Percentiles rank a stretch among this genome's conserved stretches.
These are phyloP conservation scores for Podila horticola DNA, from an alignment of 192 early-diverging fungal genomes.

Conservation along the genomic window DNA sequence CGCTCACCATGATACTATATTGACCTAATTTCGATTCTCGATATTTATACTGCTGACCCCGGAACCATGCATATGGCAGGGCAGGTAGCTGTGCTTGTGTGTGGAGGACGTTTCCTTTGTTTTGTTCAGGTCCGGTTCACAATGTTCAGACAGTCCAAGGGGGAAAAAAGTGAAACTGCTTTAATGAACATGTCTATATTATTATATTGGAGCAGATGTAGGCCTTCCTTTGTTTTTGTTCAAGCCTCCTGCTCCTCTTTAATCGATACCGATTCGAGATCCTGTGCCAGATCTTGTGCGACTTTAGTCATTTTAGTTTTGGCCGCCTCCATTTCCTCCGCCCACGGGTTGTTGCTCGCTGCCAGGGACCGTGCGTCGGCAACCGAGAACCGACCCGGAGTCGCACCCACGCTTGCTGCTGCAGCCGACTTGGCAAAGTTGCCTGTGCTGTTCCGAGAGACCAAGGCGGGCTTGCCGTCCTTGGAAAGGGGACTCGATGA, in stretches of 20 bases:
- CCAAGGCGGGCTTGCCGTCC: conserved; percentile 28
- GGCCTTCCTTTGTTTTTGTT: neutral
- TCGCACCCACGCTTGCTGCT: neutral
- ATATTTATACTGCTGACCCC: too few relatives aligned
- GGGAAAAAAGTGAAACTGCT: neutral
- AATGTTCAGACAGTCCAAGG: too few relatives aligned
- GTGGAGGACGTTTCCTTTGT: too few relatives aligned
- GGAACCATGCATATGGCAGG: too few relatives aligned
- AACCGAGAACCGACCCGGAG: conserved; percentile 36
- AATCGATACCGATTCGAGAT: conserved; percentile 7
- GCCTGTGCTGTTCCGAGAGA: conserved; percentile 39
- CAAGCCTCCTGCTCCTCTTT: neutral
- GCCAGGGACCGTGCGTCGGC: conserved; percentile 39
- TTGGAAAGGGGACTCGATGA: neutral
- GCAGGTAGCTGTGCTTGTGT: too few relatives aligned
- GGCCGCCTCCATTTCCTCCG: conserved; percentile 37
- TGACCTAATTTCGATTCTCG: too few relatives aligned
- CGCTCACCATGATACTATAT: too few relatives aligned
- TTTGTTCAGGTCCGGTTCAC: too few relatives aligned
- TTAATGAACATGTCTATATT: neutral
- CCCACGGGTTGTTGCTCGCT: conserved; percentile 40
- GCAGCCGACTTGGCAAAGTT: conserved; percentile 1
- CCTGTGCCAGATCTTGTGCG: conserved; percentile 2
- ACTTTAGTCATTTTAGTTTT: conserved; percentile 8
- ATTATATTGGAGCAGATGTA: neutral